Conservation (phyloP, 352 stramenopile genomes). For the Phytophthora litchii region DNA sequence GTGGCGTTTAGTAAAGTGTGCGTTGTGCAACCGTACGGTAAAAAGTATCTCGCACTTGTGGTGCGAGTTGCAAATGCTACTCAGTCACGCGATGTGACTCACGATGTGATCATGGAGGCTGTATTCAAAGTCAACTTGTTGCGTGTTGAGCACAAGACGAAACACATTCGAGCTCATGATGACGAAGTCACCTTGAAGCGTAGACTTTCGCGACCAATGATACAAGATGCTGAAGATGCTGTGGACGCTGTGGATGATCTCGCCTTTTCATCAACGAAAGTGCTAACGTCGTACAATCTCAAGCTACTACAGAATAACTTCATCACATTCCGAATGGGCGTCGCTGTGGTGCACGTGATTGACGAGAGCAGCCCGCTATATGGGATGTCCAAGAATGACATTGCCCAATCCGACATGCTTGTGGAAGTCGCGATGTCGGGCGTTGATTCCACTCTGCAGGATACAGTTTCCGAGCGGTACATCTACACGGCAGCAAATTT, state of each 20-base stretch:
- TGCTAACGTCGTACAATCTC: constrained; percentile 79
- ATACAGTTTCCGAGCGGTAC: constrained; percentile 81
- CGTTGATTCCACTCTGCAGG: constrained; percentile 84
- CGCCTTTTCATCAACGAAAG: constrained; percentile 39
- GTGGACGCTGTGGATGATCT: constrained; percentile 27
- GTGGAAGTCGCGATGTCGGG: constrained; percentile 77
- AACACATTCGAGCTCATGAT: constrained; percentile 45
- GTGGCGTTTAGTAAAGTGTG: constrained; percentile 84
- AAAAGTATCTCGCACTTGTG: constrained; percentile 77
- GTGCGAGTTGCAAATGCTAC: constrained; percentile 83
- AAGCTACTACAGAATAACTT: constrained; percentile 85
- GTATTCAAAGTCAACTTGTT: constrained; percentile 82
- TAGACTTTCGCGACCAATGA: constrained; percentile 15
- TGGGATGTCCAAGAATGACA: constrained; percentile 60
- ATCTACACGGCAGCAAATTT: constrained; percentile 75
- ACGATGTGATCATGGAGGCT: constrained; percentile 87
- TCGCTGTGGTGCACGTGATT: constrained; percentile 83
- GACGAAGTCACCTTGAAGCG: constrained; percentile 16
- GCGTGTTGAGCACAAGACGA: constrained; percentile 66
- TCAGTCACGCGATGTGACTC: constrained; percentile 76
- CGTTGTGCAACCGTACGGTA: constrained; percentile 74
- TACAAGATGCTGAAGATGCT: constrained; percentile 15
- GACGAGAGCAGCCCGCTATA: constrained; percentile 71
- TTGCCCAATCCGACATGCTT: constrained; percentile 74
- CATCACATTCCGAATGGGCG: constrained; percentile 85